Conservation (phyloP, 768 basidiomycete genomes). For the Naematelia aurantialba region DNA sequence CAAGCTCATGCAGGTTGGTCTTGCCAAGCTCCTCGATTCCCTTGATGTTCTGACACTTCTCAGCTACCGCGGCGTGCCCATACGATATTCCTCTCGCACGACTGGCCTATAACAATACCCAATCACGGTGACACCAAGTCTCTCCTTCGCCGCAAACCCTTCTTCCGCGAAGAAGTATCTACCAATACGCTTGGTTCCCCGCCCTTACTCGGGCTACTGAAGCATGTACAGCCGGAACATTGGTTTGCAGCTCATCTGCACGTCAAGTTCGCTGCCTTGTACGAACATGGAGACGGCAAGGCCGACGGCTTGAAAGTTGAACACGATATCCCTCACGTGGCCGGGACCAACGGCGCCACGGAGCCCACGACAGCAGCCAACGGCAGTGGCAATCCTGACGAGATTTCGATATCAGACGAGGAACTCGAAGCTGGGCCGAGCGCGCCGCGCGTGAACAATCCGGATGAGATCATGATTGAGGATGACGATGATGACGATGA, state of each 20-base stretch:
- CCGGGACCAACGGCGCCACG: neutral
- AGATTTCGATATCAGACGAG: slow-evolving; percentile 12
- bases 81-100: slow-evolving; percentile 85
- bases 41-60: neutral
- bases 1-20: slow-evolving; percentile 61
- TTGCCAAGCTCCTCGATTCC: neutral
- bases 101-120: slow-evolving; percentile 88
- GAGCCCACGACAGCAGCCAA: neutral
- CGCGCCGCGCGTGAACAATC: slow-evolving; percentile 21
- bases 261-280: slow-evolving; percentile 71
- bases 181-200: slow-evolving; percentile 75
- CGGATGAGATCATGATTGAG: slow-evolving; percentile 47
- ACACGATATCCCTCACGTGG: neutral
- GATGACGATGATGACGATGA: slow-evolving; percentile 30
- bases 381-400: slow-evolving; percentile 6
- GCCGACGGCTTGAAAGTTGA: neutral
- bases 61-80: slow-evolving; percentile 23
- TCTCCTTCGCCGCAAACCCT: slow-evolving; percentile 71
- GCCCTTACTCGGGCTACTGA: slow-evolving; percentile 73
- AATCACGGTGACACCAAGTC: slow-evolving; percentile 66
- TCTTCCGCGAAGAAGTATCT: slow-evolving; percentile 67
- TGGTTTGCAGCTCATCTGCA: slow-evolving; percentile 96
- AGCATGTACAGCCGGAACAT: slow-evolving; percentile 68
- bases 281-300: slow-evolving; percentile 28
- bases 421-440: neutral